Base-by-base conservation (phyloP, 306 rosid genomes). In the Citrullus colocynthis region DNA sequence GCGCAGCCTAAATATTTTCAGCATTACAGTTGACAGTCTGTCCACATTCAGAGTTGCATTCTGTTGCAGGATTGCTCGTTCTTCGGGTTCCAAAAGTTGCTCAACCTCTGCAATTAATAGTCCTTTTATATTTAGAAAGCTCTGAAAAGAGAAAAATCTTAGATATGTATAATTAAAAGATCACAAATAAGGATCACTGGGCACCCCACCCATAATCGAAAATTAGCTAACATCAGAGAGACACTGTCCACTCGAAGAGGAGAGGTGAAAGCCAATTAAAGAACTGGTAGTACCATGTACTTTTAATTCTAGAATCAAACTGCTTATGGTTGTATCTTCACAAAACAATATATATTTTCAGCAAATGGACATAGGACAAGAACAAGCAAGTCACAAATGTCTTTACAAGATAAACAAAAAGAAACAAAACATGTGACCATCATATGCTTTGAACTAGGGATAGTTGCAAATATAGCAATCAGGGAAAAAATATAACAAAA, bases 21-120 rank as follows among this genome's bases (percentile, higher is more conserved):
- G 42, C 24, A 80, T 75, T 87, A 95, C 98, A 20, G 97, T 86
- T 79, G 92, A 88, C 82, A 92, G 79, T 78, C 86, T 95, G 74
- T 80, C 87, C 82, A 95, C 66, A 78, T 88, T 63, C 72, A 95
- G 90, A 80, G 86, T 80, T 17, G 81, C 82, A 87, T 90, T 88
- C 85, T 85, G 90, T 66, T 83, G 87, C 86, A 92, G 83, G 81
- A 87, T 88, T 57, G 83, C 93, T 80, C 83, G 80, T 92, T 92
- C 97, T 86, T 89, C 93, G 7, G 89, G 92, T 66, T 80, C 93
- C 89, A 95, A 85, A 80, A 95, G 96, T 75, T 79, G 91, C 82
- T 95, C 98, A 80, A 92, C 85, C 92, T 95, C 96, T 95, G 92
- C 85, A 84, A 85, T 41, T 3, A 52, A 65, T 42, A 36, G 24